A percentile compares a stretch with the other conserved stretches of the same genome.
These are phyloP conservation scores for Suillus occidentalis DNA, from an alignment of 768 basidiomycete species.

Conservation along the genomic window DNA sequence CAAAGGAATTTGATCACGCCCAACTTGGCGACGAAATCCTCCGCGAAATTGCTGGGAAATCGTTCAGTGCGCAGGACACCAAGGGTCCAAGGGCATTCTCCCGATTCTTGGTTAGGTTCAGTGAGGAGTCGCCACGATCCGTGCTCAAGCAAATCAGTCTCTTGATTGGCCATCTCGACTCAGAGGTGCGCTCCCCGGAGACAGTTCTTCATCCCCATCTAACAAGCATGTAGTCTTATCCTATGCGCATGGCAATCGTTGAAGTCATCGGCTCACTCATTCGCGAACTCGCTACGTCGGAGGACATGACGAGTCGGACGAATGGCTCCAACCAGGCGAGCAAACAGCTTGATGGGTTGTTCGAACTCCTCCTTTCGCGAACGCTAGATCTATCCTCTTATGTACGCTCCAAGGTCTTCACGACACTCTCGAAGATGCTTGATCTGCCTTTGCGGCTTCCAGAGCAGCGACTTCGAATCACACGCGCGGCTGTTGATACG, in stretches of 20 bases:
- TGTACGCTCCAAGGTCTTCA: constrained; percentile 86
- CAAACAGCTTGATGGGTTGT: constrained; percentile 79
- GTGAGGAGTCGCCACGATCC: constrained; percentile 75
- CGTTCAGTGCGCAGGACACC: constrained; percentile 77
- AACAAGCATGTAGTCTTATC: constrained; percentile 66
- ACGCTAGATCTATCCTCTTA: constrained; percentile 86
- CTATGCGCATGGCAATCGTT: constrained; percentile 93
- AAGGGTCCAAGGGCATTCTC: constrained; percentile 88
- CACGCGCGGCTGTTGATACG: constrained; percentile 72
- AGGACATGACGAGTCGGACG: constrained; percentile 48
- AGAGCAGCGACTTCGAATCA: constrained; percentile 76
- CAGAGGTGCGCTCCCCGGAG: constrained; percentile 62
- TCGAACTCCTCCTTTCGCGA: constrained; percentile 83
- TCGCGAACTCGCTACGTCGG: constrained; percentile 65
- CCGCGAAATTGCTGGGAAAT: constrained; percentile 79
- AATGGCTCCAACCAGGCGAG: constrained; percentile 33
- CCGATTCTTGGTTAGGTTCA: constrained; percentile 76
- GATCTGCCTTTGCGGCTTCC: constrained; percentile 81
- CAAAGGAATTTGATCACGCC: constrained; percentile 83
- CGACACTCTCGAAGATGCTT: constrained; percentile 73
- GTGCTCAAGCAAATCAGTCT: constrained; percentile 90
- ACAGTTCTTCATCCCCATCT: neutral
- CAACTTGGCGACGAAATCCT: constrained; percentile 92
- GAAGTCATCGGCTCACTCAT: constrained; percentile 89
- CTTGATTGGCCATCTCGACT: constrained; percentile 83